Percentiles rank a stretch among this genome's conserved stretches.
phyloP scores from a whole-genome alignment of 1,284 basidiomycete genomes.

The Cerrena zonata region DNA sequence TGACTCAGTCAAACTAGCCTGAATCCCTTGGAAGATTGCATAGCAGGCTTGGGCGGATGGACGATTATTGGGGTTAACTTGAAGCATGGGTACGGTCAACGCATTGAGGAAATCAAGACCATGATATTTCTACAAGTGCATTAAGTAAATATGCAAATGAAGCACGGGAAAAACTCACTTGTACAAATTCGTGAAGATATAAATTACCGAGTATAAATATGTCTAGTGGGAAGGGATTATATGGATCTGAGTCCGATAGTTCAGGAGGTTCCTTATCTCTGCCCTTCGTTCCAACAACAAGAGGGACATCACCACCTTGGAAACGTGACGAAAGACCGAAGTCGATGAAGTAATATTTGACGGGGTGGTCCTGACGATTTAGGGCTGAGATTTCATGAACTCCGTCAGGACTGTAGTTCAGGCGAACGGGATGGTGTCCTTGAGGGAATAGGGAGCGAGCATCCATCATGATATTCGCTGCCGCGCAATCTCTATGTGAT shows the following conservation, averaged over 20 bases:
- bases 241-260: constrained; percentile 7
- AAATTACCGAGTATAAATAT: constrained; percentile 12
- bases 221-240: constrained; percentile 15
- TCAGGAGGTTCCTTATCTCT: constrained; percentile 12
- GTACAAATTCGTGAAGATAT: constrained; percentile 8
- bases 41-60: constrained; percentile 1
- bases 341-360: constrained; percentile 30
- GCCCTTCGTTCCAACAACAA: constrained; percentile 12
- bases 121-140: background rate
- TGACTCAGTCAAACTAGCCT: background rate
- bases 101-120: constrained; percentile 12
- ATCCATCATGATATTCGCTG: constrained; percentile 33
- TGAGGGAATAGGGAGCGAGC: constrained; percentile 21
- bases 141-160: background rate
- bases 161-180: constrained; percentile 8
- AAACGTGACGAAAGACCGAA: constrained; percentile 30
- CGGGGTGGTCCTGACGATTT: constrained; percentile 19
- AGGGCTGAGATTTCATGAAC: constrained; percentile 12
- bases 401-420: constrained; percentile 10
- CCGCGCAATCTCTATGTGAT: constrained; percentile 30
- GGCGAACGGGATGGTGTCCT: constrained; percentile 22
- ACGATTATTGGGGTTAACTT: constrained; percentile 11
- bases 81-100: constrained; percentile 13
- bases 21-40: background rate
- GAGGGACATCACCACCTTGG: constrained; percentile 1